Conservation (phyloP, 768 basidiomycete genomes). For the Boletus rubroflammeus region DNA sequence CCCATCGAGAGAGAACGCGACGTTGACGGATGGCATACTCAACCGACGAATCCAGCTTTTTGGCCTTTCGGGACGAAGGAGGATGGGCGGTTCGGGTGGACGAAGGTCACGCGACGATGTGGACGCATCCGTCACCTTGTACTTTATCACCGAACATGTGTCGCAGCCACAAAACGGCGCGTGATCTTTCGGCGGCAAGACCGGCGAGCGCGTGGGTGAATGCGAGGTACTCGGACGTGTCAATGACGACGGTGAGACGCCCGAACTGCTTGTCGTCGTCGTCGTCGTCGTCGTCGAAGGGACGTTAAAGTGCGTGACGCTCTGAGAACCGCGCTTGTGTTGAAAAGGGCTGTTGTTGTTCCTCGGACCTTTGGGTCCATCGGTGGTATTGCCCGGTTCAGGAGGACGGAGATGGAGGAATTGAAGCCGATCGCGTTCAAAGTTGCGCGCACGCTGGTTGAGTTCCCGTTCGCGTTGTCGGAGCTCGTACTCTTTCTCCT, state of each 20-base stretch:
- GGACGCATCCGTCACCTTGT: conserved; percentile 35
- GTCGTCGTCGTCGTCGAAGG: conserved; percentile 16
- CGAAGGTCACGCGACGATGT: conserved; percentile 35
- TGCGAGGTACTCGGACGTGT: conserved; percentile 25
- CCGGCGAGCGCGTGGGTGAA: conserved; percentile 27
- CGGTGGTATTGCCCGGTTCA: conserved; percentile 24
- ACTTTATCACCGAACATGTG: conserved; percentile 57
- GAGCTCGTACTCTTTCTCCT: conserved; percentile 53
- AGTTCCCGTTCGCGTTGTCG: conserved; percentile 54
- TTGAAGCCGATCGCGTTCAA: conserved; percentile 53
- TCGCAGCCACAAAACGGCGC: conserved; percentile 67
- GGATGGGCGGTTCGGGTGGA: conserved; percentile 41
- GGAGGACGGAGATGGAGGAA: conserved; percentile 36
- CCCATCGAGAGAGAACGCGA: conserved; percentile 56
- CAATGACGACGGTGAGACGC: neutral
- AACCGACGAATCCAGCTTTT: conserved; percentile 74
- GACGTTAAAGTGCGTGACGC: conserved; percentile 27
- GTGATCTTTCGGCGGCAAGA: conserved; percentile 39
- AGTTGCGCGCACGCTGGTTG: conserved; percentile 47
- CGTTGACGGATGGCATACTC: conserved; percentile 69
- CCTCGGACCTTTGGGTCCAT: conserved; percentile 29
- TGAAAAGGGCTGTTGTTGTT: conserved; percentile 16
- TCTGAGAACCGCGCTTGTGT: conserved; percentile 31
- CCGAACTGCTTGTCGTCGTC: conserved; percentile 13
- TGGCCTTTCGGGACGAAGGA: conserved; percentile 52